Conservation (phyloP, 495 filamentous ascomycete genomes). For the Peziza echinospora region DNA sequence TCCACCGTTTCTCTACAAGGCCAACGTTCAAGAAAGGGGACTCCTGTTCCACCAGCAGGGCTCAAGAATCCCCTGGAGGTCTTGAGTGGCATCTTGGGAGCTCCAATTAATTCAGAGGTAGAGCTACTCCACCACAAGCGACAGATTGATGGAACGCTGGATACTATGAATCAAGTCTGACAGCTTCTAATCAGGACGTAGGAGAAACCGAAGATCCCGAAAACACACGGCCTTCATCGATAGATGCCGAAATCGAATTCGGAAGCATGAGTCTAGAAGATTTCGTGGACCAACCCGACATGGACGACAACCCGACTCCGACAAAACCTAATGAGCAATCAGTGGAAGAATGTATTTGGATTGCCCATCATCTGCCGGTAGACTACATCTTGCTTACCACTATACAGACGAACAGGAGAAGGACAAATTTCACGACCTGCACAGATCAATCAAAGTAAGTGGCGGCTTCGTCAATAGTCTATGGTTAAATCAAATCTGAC, state of each 20-base stretch:
- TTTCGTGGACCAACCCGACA: conserved; percentile 25
- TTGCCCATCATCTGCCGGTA: conserved; percentile 17
- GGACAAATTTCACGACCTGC: conserved; percentile 75
- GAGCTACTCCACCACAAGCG: too few species aligned
- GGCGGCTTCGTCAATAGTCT: background rate
- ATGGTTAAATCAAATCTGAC: background rate
- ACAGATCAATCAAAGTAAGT: conserved; percentile 48
- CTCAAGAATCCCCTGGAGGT: conserved; percentile 52
- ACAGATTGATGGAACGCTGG: too few species aligned
- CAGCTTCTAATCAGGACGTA: conserved; percentile 5
- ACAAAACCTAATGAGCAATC: conserved; percentile 45
- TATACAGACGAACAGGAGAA: conserved; percentile 56
- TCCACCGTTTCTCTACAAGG: conserved; percentile 52
- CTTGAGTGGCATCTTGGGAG: conserved; percentile 47
- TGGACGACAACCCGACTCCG: conserved; percentile 25
- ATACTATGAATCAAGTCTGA: conserved; percentile 8
- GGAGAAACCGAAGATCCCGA: conserved; percentile 5
- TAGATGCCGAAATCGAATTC: conserved; percentile 49
- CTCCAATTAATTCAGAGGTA: conserved; percentile 21
- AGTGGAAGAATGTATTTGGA: conserved; percentile 48
- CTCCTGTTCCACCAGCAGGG: conserved; percentile 29
- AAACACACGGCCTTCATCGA: too few species aligned
- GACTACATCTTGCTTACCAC: background rate
- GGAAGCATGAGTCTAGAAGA: conserved; percentile 49
- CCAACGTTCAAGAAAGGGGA: conserved; percentile 25